Evolutionary conservation across 441 rosid species (phyloP), one percentile per base, ranked within the genome.

Genomic region (Erodium trifolium): DNA sequence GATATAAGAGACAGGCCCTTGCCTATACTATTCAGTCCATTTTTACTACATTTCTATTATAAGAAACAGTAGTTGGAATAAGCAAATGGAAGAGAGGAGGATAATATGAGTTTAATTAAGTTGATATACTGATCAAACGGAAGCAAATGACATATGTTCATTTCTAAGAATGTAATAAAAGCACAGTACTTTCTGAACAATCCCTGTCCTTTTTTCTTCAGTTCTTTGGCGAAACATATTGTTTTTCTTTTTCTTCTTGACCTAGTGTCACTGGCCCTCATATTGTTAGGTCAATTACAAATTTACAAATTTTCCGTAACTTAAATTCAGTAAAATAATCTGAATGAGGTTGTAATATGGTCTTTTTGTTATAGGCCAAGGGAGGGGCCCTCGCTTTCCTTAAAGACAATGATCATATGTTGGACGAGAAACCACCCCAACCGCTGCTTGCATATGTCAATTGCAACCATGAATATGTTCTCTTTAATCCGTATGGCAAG

Each of bases 391-490:
- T 94, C 76, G 82, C 90, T 29, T 86, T 94, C 76, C 23, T 94
- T 65, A 80, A 75, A 74, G 77, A 53, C 67, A 76, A 75, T 69
- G 78, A 76, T 68, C 65, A 17, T 43, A 14, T 34, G 43, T 4
- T 65, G 14, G 84, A 83, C 68, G 88, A 77, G 63, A 80, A 82
- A 51, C 76, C 78, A 57, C 77, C 86, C 75, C 73, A 73, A 68
- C 18, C 70, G 49, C 74, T 84, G 77, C 87, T 95, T 65, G 96
- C 85, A 27, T 95, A 80, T 67, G 70, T 95, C 67, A 90, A 90
- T 73, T 84, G 91, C 53, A 83, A 90, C 80, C 98, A 85, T 65
- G 99, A 95, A 78, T 95, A 90, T 75, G 87, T 86, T 64, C 80
- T 95, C 49, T 90, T 90, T 68, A 87, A 95, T 66, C 96, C 95